Evolutionary conservation across 441 rosid species (phyloP), one percentile per base, ranked within the genome.

Genomic region (Erodium texanum): DNA sequence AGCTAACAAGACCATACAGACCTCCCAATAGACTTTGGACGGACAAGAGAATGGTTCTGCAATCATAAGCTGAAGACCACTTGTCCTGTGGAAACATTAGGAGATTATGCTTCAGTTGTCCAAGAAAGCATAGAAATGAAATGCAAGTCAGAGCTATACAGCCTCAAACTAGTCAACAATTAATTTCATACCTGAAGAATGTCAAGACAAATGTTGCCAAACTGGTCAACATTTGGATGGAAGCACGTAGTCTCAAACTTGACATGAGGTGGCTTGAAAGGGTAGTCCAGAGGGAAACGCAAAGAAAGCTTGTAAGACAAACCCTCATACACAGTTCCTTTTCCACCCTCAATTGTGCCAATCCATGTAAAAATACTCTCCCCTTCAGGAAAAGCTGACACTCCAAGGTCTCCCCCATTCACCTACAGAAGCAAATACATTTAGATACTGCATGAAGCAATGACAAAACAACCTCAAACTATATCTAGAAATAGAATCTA

Each of bases 51-150:
- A 81, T 83, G 69, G 85, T 80, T 80, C 88, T 81, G 73, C 85
- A 80, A 75, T 86, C 91, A 70, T 84, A 86, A 56, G 91, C 91
- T 61, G 89, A 84, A 70, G 91, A 86, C 91, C 91, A 86, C 73
- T 84, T 86, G 64, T 86, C 91, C 91, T 86, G 67, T 59, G 22
- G 54, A 62, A 15, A 70, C 38, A 75, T 12, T 10, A 24, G 29
- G 10, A 19, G 15, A 72, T 11, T 8, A 43, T 9, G 7, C 29
- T 1, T 27, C 1, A 27, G 29, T 27, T 27, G 29, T 27, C 29
- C 4, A 27, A 1, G n/a, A 27, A 27, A 27, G 1, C 29, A 4
- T 27, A 4, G 29, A 27, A 27, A 27, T 1, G 29, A 27, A 16
- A 52, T 4, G 59, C 8, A 18, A 52, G 9, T 52, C 22, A 0